These are phyloP conservation scores for Trametes meyenii DNA, from an alignment of 768 basidiomycete genomes.

Conservation along the genomic window DNA sequence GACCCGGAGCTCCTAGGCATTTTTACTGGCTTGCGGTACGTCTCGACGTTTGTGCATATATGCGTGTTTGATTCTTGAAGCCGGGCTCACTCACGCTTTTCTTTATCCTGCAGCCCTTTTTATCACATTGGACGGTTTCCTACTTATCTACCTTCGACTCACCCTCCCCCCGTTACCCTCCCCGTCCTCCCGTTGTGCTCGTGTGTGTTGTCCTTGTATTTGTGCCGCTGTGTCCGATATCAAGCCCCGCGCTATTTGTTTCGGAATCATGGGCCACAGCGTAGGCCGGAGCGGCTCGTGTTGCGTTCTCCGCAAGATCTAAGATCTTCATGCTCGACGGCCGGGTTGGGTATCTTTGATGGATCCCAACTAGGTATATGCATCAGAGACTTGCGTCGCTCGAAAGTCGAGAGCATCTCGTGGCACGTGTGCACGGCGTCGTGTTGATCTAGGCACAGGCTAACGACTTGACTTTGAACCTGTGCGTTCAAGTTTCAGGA, in stretches of 20 bases:
- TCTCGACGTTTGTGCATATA: neutral
- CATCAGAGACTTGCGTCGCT: no score
- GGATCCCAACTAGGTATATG: no score
- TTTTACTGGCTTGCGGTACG: constrained; percentile 5
- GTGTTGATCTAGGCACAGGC: no score
- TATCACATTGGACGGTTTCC: neutral
- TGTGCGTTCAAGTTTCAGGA: no score
- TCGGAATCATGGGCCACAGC: neutral
- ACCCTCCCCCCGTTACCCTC: neutral
- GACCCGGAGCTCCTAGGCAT: constrained; percentile 13
- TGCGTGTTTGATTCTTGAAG: neutral
- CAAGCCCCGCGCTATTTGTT: neutral
- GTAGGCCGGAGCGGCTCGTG: no score
- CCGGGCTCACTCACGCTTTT: neutral
- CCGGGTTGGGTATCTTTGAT: no score
- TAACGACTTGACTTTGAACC: no score
- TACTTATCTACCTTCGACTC: no score
- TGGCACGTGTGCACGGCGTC: no score
- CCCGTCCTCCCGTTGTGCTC: constrained; percentile 4
- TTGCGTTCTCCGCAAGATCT: no score
- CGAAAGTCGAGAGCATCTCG: no score
- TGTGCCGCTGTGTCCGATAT: constrained; percentile 7
- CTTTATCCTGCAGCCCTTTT: neutral
- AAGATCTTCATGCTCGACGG: no score
- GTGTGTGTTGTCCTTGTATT: constrained; percentile 19